phyloP scores from a whole-genome alignment of 192 early-diverging fungal genomes.

The Rhizoclosmatium sp. region DNA sequence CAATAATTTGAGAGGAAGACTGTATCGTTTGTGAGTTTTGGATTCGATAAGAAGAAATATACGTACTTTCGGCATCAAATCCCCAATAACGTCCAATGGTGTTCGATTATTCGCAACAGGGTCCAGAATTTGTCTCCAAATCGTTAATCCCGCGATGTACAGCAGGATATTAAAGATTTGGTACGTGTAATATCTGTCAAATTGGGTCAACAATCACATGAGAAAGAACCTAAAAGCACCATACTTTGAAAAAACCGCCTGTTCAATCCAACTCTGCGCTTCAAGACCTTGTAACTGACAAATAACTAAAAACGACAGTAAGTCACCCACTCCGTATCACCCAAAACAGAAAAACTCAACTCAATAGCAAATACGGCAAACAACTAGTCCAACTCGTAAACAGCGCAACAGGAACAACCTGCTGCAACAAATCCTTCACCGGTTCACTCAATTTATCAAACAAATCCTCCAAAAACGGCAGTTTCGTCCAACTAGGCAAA shows the following conservation, averaged over 20 bases:
- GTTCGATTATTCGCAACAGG: conserved; percentile 14
- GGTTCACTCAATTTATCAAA: conserved; percentile 43
- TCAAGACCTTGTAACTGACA: conserved; percentile 59
- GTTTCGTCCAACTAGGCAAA: conserved; percentile 38
- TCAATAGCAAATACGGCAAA: conserved; percentile 55
- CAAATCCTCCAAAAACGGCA: conserved; percentile 44
- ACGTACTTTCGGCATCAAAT: conserved; percentile 44
- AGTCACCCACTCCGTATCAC: conserved; percentile 4
- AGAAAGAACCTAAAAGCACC: too few relatives aligned
- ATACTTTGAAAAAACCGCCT: conserved; percentile 55
- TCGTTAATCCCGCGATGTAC: conserved; percentile 42
- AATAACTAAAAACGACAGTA: conserved; percentile 37
- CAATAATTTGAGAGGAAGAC: conserved; percentile 47
- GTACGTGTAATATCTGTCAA: conserved; percentile 65
- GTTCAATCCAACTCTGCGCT: conserved; percentile 61
- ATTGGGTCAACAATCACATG: too few relatives aligned
- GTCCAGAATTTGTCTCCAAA: conserved; percentile 43
- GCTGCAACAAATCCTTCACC: conserved; percentile 49
- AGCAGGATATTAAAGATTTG: conserved; percentile 59
- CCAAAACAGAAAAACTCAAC: conserved; percentile 20
- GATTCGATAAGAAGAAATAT: neutral
- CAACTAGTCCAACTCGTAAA: conserved; percentile 56
- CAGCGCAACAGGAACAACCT: conserved; percentile 54
- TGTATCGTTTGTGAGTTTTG: conserved; percentile 15
- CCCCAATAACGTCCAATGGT: conserved; percentile 43